phyloP scores from a whole-genome alignment of 306 rosid genomes.

The Gillenia trifoliata region DNA sequence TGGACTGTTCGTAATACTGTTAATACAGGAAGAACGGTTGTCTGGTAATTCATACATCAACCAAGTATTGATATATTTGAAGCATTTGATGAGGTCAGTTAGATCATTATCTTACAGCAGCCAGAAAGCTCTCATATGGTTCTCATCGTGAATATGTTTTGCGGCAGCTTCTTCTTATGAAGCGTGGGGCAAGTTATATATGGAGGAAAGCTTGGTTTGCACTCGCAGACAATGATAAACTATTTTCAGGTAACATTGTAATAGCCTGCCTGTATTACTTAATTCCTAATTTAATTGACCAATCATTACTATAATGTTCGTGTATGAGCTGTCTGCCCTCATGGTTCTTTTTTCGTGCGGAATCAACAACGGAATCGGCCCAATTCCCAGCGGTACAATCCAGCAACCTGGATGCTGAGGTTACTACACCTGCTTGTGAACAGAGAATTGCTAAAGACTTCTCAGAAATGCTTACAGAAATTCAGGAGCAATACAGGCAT shows the following conservation, averaged over 20 bases:
- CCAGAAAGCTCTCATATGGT: slow-evolving; percentile 12
- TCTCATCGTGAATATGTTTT: slow-evolving; percentile 15
- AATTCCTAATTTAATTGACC: slow-evolving; percentile 1
- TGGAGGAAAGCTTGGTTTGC: slow-evolving; percentile 78
- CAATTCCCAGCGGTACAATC: slow-evolving; percentile 68
- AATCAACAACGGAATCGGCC: slow-evolving; percentile 44
- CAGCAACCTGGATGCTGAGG: slow-evolving; percentile 96
- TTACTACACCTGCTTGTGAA: slow-evolving; percentile 68
- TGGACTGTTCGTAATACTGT: slow-evolving; percentile 89
- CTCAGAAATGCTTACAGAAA: slow-evolving; percentile 46
- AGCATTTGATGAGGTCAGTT: slow-evolving; percentile 81
- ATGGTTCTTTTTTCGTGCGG: slow-evolving; percentile 18
- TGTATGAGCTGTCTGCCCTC: slow-evolving; percentile 13
- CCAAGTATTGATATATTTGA: slow-evolving; percentile 90
- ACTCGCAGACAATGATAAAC: slow-evolving; percentile 62
- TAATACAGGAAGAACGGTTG: slow-evolving; percentile 91
- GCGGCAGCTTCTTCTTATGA: slow-evolving; percentile 81
- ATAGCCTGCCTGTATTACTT: not conserved
- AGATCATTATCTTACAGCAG: not conserved
- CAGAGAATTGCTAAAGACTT: slow-evolving; percentile 57
- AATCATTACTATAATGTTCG: not conserved
- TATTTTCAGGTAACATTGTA: slow-evolving; percentile 66
- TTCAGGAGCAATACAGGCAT: slow-evolving; percentile 62
- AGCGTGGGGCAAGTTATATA: slow-evolving; percentile 83
- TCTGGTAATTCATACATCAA: slow-evolving; percentile 90